Evolutionary conservation across 1,284 basidiomycete genomes (phyloP).

Genomic region (Ganoderma boninense): DNA sequence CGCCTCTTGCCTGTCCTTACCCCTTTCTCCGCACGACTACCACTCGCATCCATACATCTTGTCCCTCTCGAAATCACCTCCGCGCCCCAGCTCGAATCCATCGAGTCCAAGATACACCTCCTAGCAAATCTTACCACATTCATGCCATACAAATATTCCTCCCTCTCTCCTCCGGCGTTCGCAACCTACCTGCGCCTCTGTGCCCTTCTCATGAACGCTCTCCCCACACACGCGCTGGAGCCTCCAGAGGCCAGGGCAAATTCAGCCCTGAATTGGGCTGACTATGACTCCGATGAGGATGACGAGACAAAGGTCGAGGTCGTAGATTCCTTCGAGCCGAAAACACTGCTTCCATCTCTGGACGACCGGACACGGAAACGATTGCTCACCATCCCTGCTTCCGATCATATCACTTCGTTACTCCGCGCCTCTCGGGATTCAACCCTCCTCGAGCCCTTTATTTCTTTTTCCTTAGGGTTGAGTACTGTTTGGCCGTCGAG

Average conservation of each 20-base stretch:
- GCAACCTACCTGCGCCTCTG: conserved; percentile 63
- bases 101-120: conserved; percentile 59
- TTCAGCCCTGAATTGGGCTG: conserved; percentile 33
- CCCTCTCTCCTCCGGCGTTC: conserved; percentile 55
- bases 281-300: conserved; percentile 54
- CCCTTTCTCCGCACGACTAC: conserved; percentile 53
- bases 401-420: conserved; percentile 60
- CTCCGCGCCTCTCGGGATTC: conserved; percentile 49
- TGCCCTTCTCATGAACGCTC: conserved; percentile 55
- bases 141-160: conserved; percentile 60
- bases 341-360: conserved; percentile 48
- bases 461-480: conserved; percentile 63
- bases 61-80: conserved; percentile 38
- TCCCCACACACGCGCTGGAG: conserved; percentile 63
- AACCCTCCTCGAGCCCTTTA: conserved; percentile 52
- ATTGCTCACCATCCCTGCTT: conserved; percentile 56
- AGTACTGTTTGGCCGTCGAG: conserved; percentile 65
- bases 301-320: conserved; percentile 44
- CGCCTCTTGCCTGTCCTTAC: conserved; percentile 67
- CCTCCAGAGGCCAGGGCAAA: conserved; percentile 44
- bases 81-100: conserved; percentile 22
- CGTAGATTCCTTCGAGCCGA: conserved; percentile 47
- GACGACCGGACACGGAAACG: conserved; percentile 66
- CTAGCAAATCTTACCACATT: conserved; percentile 73
- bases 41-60: conserved; percentile 50